A percentile compares a stretch with the other conserved stretches of the same genome.
These are phyloP conservation scores for Magnolia changhungtana DNA, from an alignment of 164 flowering plant species.

Conservation along the genomic window DNA sequence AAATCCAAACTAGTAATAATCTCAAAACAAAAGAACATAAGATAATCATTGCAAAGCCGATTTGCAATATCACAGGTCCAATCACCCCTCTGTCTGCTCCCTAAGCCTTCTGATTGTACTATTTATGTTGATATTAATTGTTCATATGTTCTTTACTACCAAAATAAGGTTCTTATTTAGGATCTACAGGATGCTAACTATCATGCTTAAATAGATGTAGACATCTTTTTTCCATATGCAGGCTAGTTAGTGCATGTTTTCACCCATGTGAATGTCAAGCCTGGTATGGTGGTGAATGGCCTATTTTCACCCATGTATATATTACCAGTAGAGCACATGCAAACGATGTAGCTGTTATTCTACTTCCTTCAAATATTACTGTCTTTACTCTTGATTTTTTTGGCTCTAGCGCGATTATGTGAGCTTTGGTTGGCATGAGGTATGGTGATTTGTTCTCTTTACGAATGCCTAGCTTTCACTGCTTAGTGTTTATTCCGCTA, in stretches of 20 bases:
- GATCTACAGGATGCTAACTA: no score
- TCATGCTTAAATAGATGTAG: no score
- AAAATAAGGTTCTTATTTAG: no score
- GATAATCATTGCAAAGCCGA: not conserved
- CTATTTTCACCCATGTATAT: no score
- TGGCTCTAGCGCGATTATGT: conserved; percentile 93
- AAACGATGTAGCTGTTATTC: conserved; percentile 84
- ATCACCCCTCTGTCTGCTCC: conserved; percentile 72
- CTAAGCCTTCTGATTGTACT: conserved; percentile 86
- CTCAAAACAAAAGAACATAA: no score
- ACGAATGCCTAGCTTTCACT: not conserved
- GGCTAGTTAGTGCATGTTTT: no score
- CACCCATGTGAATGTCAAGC: no score
- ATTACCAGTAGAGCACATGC: conserved; percentile 73
- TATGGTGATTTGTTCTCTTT: conserved; percentile 20
- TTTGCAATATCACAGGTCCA: not conserved
- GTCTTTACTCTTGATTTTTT: conserved; percentile 95
- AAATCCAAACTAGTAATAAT: not conserved
- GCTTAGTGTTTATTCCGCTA: not conserved
- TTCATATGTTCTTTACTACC: no score
- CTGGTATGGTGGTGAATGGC: no score
- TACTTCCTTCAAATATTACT: conserved; percentile 91
- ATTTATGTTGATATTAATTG: no score
- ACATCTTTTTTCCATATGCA: no score
- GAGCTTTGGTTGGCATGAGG: conserved; percentile 99